Evolutionary conservation across 1,284 basidiomycete genomes (phyloP), one percentile per base, ranked within the genome.

Genomic region (Ustilago xerochloae): DNA sequence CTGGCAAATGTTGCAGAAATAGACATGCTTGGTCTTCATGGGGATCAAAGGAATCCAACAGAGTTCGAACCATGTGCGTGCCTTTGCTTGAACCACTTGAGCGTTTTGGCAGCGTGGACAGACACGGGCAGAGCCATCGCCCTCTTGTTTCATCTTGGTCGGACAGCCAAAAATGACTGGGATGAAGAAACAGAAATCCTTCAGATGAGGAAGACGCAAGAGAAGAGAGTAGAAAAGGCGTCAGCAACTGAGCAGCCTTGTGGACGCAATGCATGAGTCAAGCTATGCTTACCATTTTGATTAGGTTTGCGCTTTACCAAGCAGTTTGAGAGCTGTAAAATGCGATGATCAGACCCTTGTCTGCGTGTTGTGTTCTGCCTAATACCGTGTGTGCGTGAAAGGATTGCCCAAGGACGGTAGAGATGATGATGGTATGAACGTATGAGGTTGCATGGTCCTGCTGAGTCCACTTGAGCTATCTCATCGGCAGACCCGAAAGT

Each of bases 41-140:
- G 81, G 81, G 60, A 81, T 73, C 32, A 84, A 46, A 4, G 82
- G 82, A 28, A 84, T 70, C 77, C 80, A 84, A 66, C 82, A 84
- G 18, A 84, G 62, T 58, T 82, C 81, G 49, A 84, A 83, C 80
- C 81, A 81, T 7, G 62, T 79, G 9, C 77, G 65, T n/a, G 71
- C 63, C 61, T 82, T 82, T 6, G 77, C 80, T 29, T 75, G 71
- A 4, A 82, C 81, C 1, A 81, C 80, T 45, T 81, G 79, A 13
- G 79, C 81, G 55, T 84, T 84, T 63, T 84, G 62, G 63, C 82
- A 84, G 9, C 81, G 67, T 0, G 82, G 82, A 54, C 82, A 84
- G 39, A 84, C 62, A 62, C 82, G 77, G 1, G 81, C 79, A 2
- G 61, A 57, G 15, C 75, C 78, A 45, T 78, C 74, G 45, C 78